Evolutionary conservation across 2,329 filamentous ascomycete genomes (phyloP).

Genomic region (Pyrenophora tritici-repentis): DNA sequence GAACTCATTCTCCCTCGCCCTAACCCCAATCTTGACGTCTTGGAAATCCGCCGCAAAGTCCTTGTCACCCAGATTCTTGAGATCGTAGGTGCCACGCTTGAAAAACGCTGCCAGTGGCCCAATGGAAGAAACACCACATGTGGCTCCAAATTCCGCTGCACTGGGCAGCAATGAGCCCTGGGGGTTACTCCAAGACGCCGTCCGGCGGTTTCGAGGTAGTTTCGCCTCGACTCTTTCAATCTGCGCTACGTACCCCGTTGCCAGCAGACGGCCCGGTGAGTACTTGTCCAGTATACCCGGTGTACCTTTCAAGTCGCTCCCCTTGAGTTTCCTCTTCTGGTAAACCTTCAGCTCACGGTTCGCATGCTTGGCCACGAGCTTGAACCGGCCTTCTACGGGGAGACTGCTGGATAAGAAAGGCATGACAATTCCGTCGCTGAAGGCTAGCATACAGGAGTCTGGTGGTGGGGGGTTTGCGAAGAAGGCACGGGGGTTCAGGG

Average conservation of each 20-base stretch:
- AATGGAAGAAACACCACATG: slow-evolving; percentile 53
- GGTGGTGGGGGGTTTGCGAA: slow-evolving; percentile 47
- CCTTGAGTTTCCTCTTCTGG: slow-evolving; percentile 48
- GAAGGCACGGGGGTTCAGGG: slow-evolving; percentile 53
- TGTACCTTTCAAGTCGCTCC: slow-evolving; percentile 18
- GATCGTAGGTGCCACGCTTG: slow-evolving; percentile 29
- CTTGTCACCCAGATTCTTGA: slow-evolving; percentile 29
- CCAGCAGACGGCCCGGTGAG: slow-evolving; percentile 49
- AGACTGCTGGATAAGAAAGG: slow-evolving; percentile 49
- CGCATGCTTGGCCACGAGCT: slow-evolving; percentile 47
- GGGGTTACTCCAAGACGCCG: slow-evolving; percentile 31
- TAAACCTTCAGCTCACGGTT: slow-evolving; percentile 52
- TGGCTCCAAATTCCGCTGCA: slow-evolving; percentile 43
- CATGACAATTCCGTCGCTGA: slow-evolving; percentile 54
- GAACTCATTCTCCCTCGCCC: slow-evolving; percentile 54
- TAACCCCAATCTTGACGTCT: slow-evolving; percentile 46
- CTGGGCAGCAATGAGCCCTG: slow-evolving; percentile 47
- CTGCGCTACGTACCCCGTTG: slow-evolving; percentile 50
- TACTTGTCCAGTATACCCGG: slow-evolving; percentile 39
- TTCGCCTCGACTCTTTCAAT: slow-evolving; percentile 47
- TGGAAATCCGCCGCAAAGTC: slow-evolving; percentile 51
- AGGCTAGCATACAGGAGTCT: slow-evolving; percentile 55
- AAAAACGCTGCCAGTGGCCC: slow-evolving; percentile 47
- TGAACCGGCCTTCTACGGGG: slow-evolving; percentile 46
- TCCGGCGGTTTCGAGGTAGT: slow-evolving; percentile 37